Conservation (phyloP, 257 asterid species). For the Paraleonurus japonicus region DNA sequence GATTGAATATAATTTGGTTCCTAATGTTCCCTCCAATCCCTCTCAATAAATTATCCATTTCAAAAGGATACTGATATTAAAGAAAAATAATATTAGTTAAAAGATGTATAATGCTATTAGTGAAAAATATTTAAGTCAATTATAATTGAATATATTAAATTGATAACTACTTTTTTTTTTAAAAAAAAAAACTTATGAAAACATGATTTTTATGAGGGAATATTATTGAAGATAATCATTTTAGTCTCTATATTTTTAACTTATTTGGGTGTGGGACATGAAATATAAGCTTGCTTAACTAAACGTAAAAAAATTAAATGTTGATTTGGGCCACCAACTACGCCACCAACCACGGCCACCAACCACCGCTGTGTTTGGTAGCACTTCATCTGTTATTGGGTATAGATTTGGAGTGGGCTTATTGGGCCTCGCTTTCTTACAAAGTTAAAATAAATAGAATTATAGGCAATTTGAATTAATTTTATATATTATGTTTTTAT, state of each 20-base stretch:
- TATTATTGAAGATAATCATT: neutral
- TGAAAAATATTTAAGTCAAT: no score
- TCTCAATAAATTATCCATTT: no score
- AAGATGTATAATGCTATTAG: no score
- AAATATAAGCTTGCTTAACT: neutral
- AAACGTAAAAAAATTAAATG: neutral
- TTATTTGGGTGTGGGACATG: neutral
- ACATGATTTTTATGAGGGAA: no score
- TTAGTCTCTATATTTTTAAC: neutral
- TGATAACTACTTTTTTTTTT: no score
- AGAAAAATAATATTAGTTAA: no score
- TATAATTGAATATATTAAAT: no score
- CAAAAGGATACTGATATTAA: no score
- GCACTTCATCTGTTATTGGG: neutral
- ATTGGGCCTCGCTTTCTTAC: constrained; percentile 16
- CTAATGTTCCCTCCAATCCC: no score
- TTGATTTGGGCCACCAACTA: neutral
- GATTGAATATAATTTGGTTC: no score
- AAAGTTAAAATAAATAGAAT: neutral
- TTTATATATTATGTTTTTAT: no score
- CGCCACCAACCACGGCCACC: constrained; percentile 30
- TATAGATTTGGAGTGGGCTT: constrained; percentile 14
- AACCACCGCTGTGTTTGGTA: constrained; percentile 26
- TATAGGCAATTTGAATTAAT: neutral
- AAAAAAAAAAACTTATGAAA: no score